These are phyloP conservation scores for Gautieria morchelliformis DNA, from an alignment of 768 basidiomycete genomes.

Conservation along the genomic window DNA sequence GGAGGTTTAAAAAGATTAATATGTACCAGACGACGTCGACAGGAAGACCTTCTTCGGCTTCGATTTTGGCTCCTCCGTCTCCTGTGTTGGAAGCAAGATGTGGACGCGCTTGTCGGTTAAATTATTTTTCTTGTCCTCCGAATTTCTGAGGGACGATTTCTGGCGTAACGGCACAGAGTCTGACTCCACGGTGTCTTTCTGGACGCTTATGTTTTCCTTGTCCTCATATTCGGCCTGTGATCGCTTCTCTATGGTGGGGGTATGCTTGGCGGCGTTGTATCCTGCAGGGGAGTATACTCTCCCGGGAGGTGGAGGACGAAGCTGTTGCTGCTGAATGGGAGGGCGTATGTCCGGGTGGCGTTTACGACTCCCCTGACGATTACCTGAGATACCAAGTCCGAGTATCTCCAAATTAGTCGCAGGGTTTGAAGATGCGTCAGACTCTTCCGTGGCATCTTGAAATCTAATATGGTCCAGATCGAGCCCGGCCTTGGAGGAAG, in stretches of 20 bases:
- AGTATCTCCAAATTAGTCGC: not conserved
- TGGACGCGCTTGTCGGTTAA: conserved; percentile 30
- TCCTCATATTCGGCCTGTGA: not conserved
- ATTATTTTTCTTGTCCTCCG: conserved; percentile 17
- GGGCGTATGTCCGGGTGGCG: not conserved
- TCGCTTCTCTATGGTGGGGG: not conserved
- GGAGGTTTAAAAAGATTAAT: not conserved
- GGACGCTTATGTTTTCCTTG: conserved; percentile 13
- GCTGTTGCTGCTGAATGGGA: not conserved
- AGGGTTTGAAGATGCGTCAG: not conserved
- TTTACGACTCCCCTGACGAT: not conserved
- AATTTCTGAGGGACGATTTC: conserved; percentile 38
- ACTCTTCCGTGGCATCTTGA: not conserved
- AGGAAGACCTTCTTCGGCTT: not conserved
- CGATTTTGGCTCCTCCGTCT: not conserved
- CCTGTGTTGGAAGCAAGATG: conserved; percentile 38
- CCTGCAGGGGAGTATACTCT: not conserved
- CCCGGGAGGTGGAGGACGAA: not conserved
- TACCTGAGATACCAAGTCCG: not conserved
- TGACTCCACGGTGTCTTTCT: not conserved
- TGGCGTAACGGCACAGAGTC: not conserved
- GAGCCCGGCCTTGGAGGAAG: not conserved
- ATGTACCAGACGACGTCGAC: not conserved
- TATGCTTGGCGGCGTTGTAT: not conserved
- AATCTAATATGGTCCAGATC: not conserved